phyloP scores from a whole-genome alignment of 2,329 filamentous ascomycete species.

The Harringtonia aguacate region DNA sequence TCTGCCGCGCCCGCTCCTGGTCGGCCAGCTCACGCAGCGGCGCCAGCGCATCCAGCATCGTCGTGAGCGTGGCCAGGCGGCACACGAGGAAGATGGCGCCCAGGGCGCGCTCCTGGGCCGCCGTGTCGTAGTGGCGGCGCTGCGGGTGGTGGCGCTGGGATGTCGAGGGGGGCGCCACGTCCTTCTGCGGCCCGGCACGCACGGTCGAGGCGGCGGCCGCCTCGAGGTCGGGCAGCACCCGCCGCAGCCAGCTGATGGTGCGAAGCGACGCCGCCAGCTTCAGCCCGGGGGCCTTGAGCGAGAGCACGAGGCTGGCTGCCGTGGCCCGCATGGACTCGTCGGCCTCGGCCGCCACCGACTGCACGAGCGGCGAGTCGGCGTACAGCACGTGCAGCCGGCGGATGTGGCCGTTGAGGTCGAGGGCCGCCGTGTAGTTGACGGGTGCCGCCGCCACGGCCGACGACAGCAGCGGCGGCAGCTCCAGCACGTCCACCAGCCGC shows the following conservation, averaged over 20 bases:
- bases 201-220: conserved; percentile 11
- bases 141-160: background rate
- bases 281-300: conserved; percentile 65
- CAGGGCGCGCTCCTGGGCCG: conserved; percentile 52
- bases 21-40: conserved; percentile 84
- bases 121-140: conserved; percentile 5
- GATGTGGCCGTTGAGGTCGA: conserved; percentile 91
- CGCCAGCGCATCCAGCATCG: conserved; percentile 71
- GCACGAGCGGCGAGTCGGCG: conserved; percentile 64
- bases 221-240: conserved; percentile 74
- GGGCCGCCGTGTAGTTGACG: conserved; percentile 74
- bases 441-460: conserved; percentile 59
- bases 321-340: conserved; percentile 83
- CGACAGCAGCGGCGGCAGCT: conserved; percentile 75
- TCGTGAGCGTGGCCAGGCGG: conserved; percentile 66
- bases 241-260: conserved; percentile 81
- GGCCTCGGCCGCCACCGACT: conserved; percentile 63
- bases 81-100: conserved; percentile 83
- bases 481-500: conserved; percentile 79
- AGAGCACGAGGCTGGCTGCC: conserved; percentile 70
- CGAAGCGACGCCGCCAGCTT: conserved; percentile 86
- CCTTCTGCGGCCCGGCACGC: background rate
- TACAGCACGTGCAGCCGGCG: conserved; percentile 76
- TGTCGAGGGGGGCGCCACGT: no score
- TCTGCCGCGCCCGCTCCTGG: conserved; percentile 55